These are phyloP conservation scores for Aquilaria yunnanensis DNA, from an alignment of 345 rosid genomes.

Conservation along the genomic window DNA sequence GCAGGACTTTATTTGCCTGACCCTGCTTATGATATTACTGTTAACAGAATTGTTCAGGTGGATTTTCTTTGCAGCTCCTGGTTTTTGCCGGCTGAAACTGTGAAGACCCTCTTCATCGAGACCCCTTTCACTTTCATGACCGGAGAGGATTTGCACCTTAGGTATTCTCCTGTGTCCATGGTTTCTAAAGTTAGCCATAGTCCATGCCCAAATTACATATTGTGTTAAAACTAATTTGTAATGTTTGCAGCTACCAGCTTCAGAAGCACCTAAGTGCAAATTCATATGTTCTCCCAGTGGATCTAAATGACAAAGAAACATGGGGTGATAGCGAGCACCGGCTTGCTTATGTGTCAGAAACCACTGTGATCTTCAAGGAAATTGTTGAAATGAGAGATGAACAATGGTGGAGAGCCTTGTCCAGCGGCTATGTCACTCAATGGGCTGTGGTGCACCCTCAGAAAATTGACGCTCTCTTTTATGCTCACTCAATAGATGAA, in stretches of 20 bases:
- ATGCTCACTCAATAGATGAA: constrained; percentile 80
- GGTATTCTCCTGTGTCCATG: constrained; percentile 29
- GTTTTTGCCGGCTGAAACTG: constrained; percentile 89
- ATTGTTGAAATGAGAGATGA: constrained; percentile 86
- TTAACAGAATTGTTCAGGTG: constrained; percentile 80
- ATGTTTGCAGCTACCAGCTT: constrained; percentile 78
- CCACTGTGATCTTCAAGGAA: constrained; percentile 95
- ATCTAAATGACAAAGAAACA: constrained; percentile 78
- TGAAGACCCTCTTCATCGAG: constrained; percentile 82
- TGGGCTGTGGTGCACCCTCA: constrained; percentile 99
- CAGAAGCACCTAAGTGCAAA: constrained; percentile 90
- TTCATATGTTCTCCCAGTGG: constrained; percentile 90
- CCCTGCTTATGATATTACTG: constrained; percentile 89
- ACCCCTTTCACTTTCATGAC: constrained; percentile 88
- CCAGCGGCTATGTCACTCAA: constrained; percentile 81
- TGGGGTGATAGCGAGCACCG: constrained; percentile 99
- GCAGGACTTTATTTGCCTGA: constrained; percentile 97
- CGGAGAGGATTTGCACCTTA: constrained; percentile 96
- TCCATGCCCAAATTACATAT: too few relatives aligned
- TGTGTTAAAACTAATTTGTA: too few relatives aligned
- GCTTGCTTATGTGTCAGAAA: constrained; percentile 91
- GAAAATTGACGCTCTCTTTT: constrained; percentile 85
- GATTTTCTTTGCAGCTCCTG: constrained; percentile 97
- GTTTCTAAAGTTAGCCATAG: too few relatives aligned
- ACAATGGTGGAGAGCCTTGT: constrained; percentile 95